These are phyloP conservation scores for Aspergillus latus DNA, from an alignment of 2,329 filamentous ascomycete genomes.

Conservation along the genomic window DNA sequence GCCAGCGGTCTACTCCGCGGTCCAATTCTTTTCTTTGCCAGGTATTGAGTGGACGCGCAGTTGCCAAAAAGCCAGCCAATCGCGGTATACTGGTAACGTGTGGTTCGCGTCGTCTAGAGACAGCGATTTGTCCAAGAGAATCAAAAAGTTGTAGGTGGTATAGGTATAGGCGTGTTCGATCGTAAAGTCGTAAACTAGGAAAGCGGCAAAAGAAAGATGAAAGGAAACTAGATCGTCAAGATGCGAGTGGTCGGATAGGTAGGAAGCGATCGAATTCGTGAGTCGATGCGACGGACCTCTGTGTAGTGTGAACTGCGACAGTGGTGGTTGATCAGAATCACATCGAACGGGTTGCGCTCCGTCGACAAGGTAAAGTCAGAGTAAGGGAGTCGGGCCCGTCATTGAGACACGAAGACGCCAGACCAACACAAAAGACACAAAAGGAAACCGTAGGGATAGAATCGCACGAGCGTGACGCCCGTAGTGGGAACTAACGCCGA, in stretches of 20 bases:
- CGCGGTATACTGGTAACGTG: neutral
- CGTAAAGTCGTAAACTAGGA: slow-evolving; percentile 27
- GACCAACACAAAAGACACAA: slow-evolving; percentile 30
- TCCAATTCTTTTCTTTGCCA: neutral
- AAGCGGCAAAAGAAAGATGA: slow-evolving; percentile 18
- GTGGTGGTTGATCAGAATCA: slow-evolving; percentile 17
- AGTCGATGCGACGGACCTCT: slow-evolving; percentile 21
- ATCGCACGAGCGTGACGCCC: slow-evolving; percentile 24
- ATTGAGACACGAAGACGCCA: slow-evolving; percentile 28
- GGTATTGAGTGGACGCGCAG: slow-evolving; percentile 10
- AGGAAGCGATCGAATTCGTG: slow-evolving; percentile 24
- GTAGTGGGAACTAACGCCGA: slow-evolving; percentile 15
- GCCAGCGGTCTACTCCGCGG: neutral
- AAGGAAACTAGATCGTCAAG: slow-evolving; percentile 23
- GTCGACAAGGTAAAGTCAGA: slow-evolving; percentile 17
- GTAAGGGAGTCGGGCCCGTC: slow-evolving; percentile 17
- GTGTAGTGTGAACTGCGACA: slow-evolving; percentile 15
- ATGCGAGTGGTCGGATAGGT: slow-evolving; percentile 24
- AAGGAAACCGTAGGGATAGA: slow-evolving; percentile 21
- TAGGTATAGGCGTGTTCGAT: slow-evolving; percentile 18
- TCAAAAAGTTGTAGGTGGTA: neutral
- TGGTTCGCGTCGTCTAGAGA: slow-evolving; percentile 11
- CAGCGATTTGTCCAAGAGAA: slow-evolving; percentile 9
- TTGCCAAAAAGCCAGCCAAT: neutral
- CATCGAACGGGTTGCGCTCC: slow-evolving; percentile 22